Base-by-base conservation (phyloP, 2,329 filamentous ascomycete species). In the Trichoderma pleuroti region DNA sequence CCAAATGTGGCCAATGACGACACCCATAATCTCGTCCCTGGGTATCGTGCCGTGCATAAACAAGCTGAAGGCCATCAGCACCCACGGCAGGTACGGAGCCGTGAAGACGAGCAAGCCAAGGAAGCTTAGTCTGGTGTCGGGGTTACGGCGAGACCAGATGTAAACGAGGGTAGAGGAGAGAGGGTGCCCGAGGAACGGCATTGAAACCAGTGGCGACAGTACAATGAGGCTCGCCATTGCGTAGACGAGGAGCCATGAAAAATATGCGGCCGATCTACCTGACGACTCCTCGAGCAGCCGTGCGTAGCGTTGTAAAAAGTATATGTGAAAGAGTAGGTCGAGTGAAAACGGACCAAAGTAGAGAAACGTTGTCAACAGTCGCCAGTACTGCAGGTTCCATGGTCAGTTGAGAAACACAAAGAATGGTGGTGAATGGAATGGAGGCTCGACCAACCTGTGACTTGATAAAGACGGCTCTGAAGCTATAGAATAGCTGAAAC, bases 401-500 rank as follows among this genome's bases (percentile, higher is more conserved):
- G 21, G 11, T 52, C 4, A 30, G 66, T 73, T 64, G 76, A 75
- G 30, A 49, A 3, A 21, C 66, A 42, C 64, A 12, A 10, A 70
- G 28, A 7, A 21, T 4, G 24, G 46, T 24, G 1, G 46, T 8
- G 70, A 24, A 12, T 49, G n/a, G 18, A 52, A 24, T 64, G 24
- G 72, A 71, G 14, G 28, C 56, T 52, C 24, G 8, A 78, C 88
- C 73, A 82, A 97, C 94, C 89, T 98, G 94, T 74, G 92, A 92
- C 82, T 97, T 97, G 73, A 91, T 84, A 79, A 97, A 98, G 71
- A 98, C 96, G 9, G 94, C 90, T 63, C 93, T 89, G 77, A 95
- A 96, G 84, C 94, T 98, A 85, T 98, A 98, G 84, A 98, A 99
- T 32, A 99, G 88, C 83, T 98, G 94, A 78, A 97, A 98, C 10